Evolutionary conservation across 805 yeast species (phyloP), one percentile per base, ranked within the genome.

Genomic region (Ascoidea tarda): DNA sequence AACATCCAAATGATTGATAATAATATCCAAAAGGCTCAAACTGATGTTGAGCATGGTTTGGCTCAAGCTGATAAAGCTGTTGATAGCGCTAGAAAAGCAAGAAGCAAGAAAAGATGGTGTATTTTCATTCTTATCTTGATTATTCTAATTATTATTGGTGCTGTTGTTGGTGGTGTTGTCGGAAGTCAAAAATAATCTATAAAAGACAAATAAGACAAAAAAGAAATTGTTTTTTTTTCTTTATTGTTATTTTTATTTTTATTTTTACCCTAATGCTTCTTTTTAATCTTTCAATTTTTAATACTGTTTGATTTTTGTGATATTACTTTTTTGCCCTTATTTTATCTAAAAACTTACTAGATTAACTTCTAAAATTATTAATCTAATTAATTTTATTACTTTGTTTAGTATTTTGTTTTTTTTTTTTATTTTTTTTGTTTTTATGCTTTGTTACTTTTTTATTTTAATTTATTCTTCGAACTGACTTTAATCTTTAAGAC

Each of bases 21-120:
- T 59, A 85, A 87, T 61, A 86, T 90, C 56, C 80, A 73, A 55
- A 76, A 74, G 53, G 98, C 96, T 32, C 96, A 91, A 69, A 82
- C 79, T 57, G 95, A 93, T 66, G 81, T 91, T 60, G 96, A 90
- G 72, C 82, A 84, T 66, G 99, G 97, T 67, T 87, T 88, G 47
- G 96, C 91, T 21, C 95, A 91, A 69, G 89, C 96, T 51, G 79
- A 84, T 64, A 83, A 85, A 68, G 99, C 98, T 32, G 90, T 87
- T 55, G 80, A 78, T 59, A 78, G 81, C 66, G 98, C 98, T 52
- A 81, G 82, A 68, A 83, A 84, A 64, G 95, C 95, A 52, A 82
- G 98, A 74, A 87, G 73, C 67, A 87, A 87, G 82, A 88, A 79
- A 74, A 77, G 86, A 74, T 85, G 91, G 81, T 84, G 95, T 65